These are phyloP conservation scores for Cladosporium sp. DNA, from an alignment of 2,329 filamentous ascomycete species.

Conservation along the genomic window DNA sequence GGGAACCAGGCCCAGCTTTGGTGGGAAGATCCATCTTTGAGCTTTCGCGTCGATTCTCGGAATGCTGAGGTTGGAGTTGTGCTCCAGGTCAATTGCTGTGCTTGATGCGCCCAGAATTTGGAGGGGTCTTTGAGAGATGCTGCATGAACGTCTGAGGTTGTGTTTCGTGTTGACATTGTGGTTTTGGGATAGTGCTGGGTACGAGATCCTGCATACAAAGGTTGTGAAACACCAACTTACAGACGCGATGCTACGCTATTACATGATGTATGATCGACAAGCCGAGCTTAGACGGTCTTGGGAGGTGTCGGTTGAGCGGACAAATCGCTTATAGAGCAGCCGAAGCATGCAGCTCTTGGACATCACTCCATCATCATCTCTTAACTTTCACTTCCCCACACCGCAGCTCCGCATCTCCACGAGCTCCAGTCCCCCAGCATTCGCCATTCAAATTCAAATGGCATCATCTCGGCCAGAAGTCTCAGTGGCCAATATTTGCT, in stretches of 20 bases:
- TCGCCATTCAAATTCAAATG: too few species aligned
- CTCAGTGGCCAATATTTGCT: not conserved
- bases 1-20: conserved; percentile 87
- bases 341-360: not conserved
- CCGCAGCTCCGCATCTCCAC: not conserved
- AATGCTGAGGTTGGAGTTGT: conserved; percentile 64
- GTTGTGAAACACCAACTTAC: not conserved
- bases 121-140: conserved; percentile 30
- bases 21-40: conserved; percentile 60
- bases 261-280: not conserved
- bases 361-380: not conserved
- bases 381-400: not conserved
- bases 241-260: not conserved
- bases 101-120: conserved; percentile 42
- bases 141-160: conserved; percentile 33
- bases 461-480: not conserved
- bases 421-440: too few species aligned
- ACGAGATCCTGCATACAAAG: not conserved
- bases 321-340: not conserved
- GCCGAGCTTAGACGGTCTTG: conserved; percentile 10
- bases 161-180: conserved; percentile 20
- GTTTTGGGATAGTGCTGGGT: not conserved
- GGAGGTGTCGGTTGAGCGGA: conserved; percentile 6
- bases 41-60: conserved; percentile 56
- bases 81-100: conserved; percentile 75